Conservation (phyloP, 805 yeast genomes). For the Starmerella sirachaensis region DNA sequence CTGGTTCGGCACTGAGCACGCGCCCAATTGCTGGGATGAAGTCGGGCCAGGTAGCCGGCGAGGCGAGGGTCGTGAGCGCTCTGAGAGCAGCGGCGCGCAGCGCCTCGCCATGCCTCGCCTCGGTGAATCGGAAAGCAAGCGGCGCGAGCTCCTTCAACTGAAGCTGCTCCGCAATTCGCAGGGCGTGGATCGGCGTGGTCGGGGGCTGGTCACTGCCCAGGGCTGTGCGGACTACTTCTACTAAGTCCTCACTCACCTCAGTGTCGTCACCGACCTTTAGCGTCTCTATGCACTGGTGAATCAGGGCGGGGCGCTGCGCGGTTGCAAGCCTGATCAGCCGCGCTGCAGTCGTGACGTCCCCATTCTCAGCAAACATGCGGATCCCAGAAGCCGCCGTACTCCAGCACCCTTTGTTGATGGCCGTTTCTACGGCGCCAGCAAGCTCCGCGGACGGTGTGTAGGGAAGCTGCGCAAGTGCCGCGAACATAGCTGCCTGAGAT, state of each 20-base stretch:
- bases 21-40: constrained; percentile 1
- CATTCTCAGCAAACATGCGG: background rate
- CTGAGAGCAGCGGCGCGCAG: constrained; percentile 2
- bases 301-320: constrained; percentile 3
- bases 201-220: background rate
- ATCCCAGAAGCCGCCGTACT: constrained; percentile 2
- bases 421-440: background rate
- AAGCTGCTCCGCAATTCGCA: background rate
- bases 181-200: background rate
- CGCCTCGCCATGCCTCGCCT: background rate
- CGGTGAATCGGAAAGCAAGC: background rate
- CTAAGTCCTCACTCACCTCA: no score
- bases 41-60: background rate
- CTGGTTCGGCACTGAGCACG: constrained; percentile 1
- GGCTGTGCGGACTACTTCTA: no score
- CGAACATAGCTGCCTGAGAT: constrained; percentile 4
- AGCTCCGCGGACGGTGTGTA: background rate
- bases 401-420: background rate
- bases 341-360: background rate
- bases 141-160: background rate
- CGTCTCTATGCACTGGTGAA: background rate
- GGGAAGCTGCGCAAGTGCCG: background rate
- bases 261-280: background rate
- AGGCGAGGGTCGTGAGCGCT: background rate
- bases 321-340: background rate